Base-by-base conservation (phyloP, 257 asterid species). In the Hygrophila difformis region DNA sequence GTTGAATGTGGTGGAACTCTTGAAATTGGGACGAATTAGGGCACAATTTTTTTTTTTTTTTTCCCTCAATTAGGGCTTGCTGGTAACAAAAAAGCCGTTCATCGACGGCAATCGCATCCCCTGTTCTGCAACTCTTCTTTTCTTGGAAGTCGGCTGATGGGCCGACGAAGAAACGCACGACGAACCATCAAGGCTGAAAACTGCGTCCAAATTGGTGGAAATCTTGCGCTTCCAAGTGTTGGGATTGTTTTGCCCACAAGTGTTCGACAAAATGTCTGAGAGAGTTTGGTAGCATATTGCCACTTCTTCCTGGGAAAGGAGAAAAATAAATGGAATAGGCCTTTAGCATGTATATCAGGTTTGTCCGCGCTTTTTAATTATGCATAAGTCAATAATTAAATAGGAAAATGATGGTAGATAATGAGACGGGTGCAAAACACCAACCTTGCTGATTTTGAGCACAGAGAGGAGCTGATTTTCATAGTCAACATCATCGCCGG, bases 361-460 rank as follows among this genome's bases (percentile, higher is more conserved):
- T n/a, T 4, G 17, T 1, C 16, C 18, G n/a, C n/a, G n/a, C n/a
- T n/a, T n/a, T n/a, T n/a, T n/a, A n/a, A n/a, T n/a, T n/a, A n/a
- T n/a, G 22, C 7, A 6, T n/a, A 13, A 39, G 9, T 9, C 7
- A 2, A 41, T 4, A 41, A 6, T 41, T 2, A 1, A 2, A 9
- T 7, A 41, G 22, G 22, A 17, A n/a, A 1, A 17, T 49, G 15
- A 45, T 24, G 6, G 14, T 3, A 44, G 15, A 44, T 23, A 18
- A 17, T 45, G 16, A 13, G 54, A 38, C 38, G 36, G 12, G 38
- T 7, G 26, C 12, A 44, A 44, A 36, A 42, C 2, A 28, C 68
- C 42, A 39, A 84, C 98, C 94, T 79, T 72, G 76, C 58, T 75
- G 52, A 76, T 66, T 54, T 72, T 75, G 66, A 89, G 82, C 44